A percentile compares a stretch with the other conserved stretches of the same genome.
Evolutionary conservation across 2,329 filamentous ascomycete genomes (phyloP).

Genomic region (Purpureocillium lavendulum): DNA sequence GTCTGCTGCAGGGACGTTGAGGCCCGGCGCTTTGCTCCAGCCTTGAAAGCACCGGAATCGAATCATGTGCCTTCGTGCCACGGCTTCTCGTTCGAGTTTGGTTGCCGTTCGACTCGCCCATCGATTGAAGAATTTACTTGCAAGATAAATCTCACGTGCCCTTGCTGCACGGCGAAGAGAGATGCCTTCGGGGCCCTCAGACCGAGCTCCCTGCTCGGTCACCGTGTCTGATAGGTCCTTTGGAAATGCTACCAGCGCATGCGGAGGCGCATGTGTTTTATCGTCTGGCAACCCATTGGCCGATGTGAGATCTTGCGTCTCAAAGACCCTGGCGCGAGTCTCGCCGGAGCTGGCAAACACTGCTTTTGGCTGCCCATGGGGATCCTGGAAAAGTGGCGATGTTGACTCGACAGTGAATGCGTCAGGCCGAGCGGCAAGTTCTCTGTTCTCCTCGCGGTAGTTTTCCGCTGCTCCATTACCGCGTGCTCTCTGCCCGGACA

Average conservation of each 20-base stretch:
- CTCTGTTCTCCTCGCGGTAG: no score
- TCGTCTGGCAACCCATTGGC: no score
- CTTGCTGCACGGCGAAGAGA: constrained; percentile 45
- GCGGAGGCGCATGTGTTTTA: no score
- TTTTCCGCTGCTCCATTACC: no score
- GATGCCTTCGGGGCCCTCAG: neutral
- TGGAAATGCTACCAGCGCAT: neutral
- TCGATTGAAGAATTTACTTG: constrained; percentile 27
- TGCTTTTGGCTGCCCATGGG: no score
- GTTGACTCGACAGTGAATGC: no score
- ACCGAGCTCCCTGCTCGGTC: constrained; percentile 7
- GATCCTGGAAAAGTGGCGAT: no score
- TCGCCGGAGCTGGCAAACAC: no score
- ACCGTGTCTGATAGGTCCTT: neutral
- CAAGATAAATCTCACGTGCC: constrained; percentile 57
- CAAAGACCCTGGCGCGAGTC: no score
- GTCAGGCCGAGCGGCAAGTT: no score
- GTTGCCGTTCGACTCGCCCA: constrained; percentile 61
- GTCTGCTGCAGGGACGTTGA: constrained; percentile 19
- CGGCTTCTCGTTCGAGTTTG: constrained; percentile 56
- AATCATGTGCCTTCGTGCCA: constrained; percentile 63
- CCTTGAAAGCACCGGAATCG: constrained; percentile 37
- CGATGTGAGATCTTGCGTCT: no score
- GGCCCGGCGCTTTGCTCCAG: constrained; percentile 24
- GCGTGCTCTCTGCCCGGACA: no score